Percentiles rank a stretch among this genome's conserved stretches.
Conservation (phyloP, 805 yeast genomes). For the Metschnikowia chrysomelidarum region DNA sequence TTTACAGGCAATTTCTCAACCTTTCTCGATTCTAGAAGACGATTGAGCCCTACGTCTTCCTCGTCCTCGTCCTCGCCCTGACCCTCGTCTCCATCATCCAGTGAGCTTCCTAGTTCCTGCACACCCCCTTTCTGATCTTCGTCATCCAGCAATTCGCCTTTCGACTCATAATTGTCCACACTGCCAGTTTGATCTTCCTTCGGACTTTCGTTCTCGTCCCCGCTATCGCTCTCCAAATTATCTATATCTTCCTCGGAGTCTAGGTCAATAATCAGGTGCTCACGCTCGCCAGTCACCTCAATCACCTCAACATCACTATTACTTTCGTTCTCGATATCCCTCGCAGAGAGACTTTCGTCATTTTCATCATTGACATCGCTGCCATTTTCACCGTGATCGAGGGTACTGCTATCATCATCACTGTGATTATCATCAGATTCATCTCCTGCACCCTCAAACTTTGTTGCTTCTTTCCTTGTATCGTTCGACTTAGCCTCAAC, state of each 20-base stretch:
- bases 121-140: slow-evolving; percentile 11
- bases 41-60: too few species aligned
- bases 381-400: not conserved
- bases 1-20: too few species aligned
- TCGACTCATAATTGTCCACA: not conserved
- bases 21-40: too few species aligned
- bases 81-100: slow-evolving; percentile 3
- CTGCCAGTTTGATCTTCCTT: not conserved
- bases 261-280: slow-evolving; percentile 14
- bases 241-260: slow-evolving; percentile 28
- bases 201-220: slow-evolving; percentile 11
- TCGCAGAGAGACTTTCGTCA: too few species aligned
- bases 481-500: slow-evolving; percentile 1
- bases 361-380: slow-evolving; percentile 4
- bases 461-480: not conserved
- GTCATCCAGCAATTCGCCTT: not conserved
- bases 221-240: slow-evolving; percentile 22
- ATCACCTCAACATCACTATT: slow-evolving; percentile 10
- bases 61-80: slow-evolving; percentile 14
- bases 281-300: not conserved
- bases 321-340: not conserved
- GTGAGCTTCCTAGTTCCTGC: not conserved
- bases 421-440: not conserved
- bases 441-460: not conserved
- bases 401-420: too few species aligned